A percentile compares a stretch with the other conserved stretches of the same genome.
Conservation (phyloP, 345 rosid species). For the Lepidium didymum region DNA sequence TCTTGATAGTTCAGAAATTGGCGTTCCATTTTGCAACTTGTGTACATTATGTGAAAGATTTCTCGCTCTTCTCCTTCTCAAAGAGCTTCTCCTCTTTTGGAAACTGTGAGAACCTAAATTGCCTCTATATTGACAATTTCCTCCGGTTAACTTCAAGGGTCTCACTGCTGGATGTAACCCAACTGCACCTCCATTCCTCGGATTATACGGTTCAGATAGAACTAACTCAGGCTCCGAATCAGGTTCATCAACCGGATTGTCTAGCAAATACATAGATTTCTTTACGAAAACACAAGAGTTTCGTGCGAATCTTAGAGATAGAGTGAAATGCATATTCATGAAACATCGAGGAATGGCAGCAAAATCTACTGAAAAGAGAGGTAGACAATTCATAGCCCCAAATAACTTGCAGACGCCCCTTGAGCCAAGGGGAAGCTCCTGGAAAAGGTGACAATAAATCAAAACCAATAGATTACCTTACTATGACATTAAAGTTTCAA, state of each 20-base stretch:
- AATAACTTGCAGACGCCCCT: constrained; percentile 64
- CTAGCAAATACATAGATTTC: constrained; percentile 25
- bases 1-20: constrained; percentile 50
- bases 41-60: constrained; percentile 40
- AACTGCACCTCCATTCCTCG: constrained; percentile 23
- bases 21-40: constrained; percentile 41
- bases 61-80: constrained; percentile 59
- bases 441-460: constrained; percentile 16
- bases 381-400: constrained; percentile 31
- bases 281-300: constrained; percentile 37
- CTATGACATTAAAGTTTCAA: neutral
- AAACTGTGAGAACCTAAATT: constrained; percentile 49
- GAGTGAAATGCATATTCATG: constrained; percentile 40
- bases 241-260: constrained; percentile 17
- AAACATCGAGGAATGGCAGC: constrained; percentile 63
- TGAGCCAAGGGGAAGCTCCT: constrained; percentile 42
- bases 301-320: constrained; percentile 24
- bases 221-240: constrained; percentile 14
- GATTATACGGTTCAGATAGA: constrained; percentile 15
- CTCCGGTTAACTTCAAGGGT: constrained; percentile 41
- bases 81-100: constrained; percentile 69
- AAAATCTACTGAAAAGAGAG: constrained; percentile 63
- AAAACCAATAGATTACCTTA: neutral
- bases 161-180: constrained; percentile 41
- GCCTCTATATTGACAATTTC: constrained; percentile 41